Conservation (phyloP, 768 basidiomycete genomes). For the Sarcomyxa edulis region DNA sequence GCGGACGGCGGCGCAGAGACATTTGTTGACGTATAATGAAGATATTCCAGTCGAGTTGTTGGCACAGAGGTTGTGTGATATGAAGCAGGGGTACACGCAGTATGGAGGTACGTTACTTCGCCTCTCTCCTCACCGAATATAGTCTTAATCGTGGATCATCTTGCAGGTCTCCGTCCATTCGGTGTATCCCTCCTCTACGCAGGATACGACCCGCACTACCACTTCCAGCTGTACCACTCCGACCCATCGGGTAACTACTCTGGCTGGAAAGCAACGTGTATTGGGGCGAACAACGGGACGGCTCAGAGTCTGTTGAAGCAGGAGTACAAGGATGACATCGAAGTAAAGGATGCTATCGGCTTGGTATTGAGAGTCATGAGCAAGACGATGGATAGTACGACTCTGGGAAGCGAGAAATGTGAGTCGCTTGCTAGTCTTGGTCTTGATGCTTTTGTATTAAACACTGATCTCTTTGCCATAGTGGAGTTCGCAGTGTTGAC, state of each 20-base stretch:
- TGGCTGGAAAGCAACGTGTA: constrained; percentile 97
- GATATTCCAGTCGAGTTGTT: constrained; percentile 97
- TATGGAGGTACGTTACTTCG: constrained; percentile 65
- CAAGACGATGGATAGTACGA: constrained; percentile 99
- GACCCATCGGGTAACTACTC: constrained; percentile 98
- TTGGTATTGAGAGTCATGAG: constrained; percentile 93
- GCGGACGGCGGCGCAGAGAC: constrained; percentile 82
- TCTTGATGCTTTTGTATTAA: constrained; percentile 2
- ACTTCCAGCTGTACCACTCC: constrained; percentile 97
- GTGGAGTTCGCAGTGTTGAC: constrained; percentile 97
- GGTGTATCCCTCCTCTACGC: constrained; percentile 97
- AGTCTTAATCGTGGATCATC: background rate
- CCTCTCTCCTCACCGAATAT: constrained; percentile 1
- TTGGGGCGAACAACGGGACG: constrained; percentile 97
- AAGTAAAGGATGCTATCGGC: constrained; percentile 87
- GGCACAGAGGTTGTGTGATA: constrained; percentile 88
- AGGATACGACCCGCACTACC: constrained; percentile 92
- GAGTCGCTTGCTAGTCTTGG: constrained; percentile 23
- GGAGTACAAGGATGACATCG: constrained; percentile 95
- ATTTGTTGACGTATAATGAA: constrained; percentile 89
- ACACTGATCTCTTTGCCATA: constrained; percentile 22
- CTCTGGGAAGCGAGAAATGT: constrained; percentile 94
- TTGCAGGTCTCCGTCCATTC: constrained; percentile 90
- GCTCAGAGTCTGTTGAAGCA: constrained; percentile 95
- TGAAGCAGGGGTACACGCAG: constrained; percentile 99